Percentiles rank a stretch among this genome's conserved stretches.
These are phyloP conservation scores for Neospermospora avenae DNA, from an alignment of 2,329 filamentous ascomycete species.

Conservation along the genomic window DNA sequence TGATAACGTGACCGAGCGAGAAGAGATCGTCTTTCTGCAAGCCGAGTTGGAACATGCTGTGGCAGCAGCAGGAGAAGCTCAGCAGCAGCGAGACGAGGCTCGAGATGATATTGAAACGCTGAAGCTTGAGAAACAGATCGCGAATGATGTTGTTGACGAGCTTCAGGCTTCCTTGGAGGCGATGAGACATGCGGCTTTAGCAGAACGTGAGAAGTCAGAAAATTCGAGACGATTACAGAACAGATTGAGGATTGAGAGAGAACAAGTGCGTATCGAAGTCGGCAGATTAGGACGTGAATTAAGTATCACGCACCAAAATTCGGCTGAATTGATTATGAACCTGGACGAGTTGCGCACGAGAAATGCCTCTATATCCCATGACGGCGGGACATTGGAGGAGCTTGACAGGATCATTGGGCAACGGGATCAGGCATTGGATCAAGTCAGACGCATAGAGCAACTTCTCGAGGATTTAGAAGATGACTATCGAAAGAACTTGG, in stretches of 20 bases:
- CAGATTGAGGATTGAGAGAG: background rate
- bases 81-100: constrained; percentile 3
- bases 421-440: background rate
- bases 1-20: background rate
- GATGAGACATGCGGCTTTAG: constrained; percentile 5
- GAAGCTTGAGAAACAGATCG: background rate
- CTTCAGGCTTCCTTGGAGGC: background rate
- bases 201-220: background rate
- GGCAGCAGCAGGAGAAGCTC: background rate
- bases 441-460: background rate
- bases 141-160: background rate
- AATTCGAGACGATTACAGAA: background rate
- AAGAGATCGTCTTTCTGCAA: background rate
- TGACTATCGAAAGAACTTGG: constrained; percentile 4
- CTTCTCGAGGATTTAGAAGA: constrained; percentile 2
- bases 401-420: background rate
- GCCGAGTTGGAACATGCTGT: background rate
- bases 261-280: background rate
- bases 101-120: background rate
- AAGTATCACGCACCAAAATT: background rate
- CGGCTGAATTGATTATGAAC: background rate
- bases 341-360: background rate
- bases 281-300: background rate
- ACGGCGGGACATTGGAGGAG: background rate
- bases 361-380: background rate